These are phyloP conservation scores for Aspergillus niger DNA, from an alignment of 2,329 filamentous ascomycete genomes.

Conservation along the genomic window DNA sequence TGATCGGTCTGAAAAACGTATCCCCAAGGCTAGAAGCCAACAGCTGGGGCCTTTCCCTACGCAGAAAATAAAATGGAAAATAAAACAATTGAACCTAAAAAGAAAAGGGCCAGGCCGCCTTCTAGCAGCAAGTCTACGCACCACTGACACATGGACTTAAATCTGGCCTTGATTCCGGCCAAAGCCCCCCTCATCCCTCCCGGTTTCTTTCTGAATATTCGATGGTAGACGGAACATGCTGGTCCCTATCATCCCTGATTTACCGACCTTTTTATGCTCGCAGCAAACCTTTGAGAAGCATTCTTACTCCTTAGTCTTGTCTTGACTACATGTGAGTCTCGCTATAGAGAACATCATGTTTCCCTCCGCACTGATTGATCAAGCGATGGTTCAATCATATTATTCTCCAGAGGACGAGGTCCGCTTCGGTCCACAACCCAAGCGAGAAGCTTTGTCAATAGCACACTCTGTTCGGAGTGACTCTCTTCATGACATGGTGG, in stretches of 20 bases:
- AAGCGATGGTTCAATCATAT: conserved; percentile 29
- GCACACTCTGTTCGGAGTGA: conserved; percentile 28
- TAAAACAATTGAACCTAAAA: conserved; percentile 2
- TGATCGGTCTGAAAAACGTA: background rate
- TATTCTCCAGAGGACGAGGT: conserved; percentile 26
- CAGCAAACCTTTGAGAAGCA: conserved; percentile 15
- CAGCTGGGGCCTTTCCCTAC: background rate
- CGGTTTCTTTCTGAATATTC: conserved; percentile 24
- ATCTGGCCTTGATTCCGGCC: conserved; percentile 34
- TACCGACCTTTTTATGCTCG: conserved; percentile 19
- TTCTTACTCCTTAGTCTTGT: conserved; percentile 12
- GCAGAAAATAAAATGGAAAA: conserved; percentile 8
- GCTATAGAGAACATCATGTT: conserved; percentile 19
- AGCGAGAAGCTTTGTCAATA: conserved; percentile 28
- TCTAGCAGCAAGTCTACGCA: conserved; percentile 25
- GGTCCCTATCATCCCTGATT: conserved; percentile 24
- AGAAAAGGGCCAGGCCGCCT: conserved; percentile 26
- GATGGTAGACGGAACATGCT: conserved; percentile 20
- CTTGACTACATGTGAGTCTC: conserved; percentile 23
- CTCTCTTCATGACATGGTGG: conserved; percentile 27
- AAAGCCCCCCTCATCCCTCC: conserved; percentile 26
- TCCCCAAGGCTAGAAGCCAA: background rate
- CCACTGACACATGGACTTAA: conserved; percentile 36
- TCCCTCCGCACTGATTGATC: conserved; percentile 19
- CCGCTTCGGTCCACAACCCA: conserved; percentile 25